Base-by-base conservation (phyloP, 1,139 yeast genomes). In the Cylindricascospora bacillispora region DNA sequence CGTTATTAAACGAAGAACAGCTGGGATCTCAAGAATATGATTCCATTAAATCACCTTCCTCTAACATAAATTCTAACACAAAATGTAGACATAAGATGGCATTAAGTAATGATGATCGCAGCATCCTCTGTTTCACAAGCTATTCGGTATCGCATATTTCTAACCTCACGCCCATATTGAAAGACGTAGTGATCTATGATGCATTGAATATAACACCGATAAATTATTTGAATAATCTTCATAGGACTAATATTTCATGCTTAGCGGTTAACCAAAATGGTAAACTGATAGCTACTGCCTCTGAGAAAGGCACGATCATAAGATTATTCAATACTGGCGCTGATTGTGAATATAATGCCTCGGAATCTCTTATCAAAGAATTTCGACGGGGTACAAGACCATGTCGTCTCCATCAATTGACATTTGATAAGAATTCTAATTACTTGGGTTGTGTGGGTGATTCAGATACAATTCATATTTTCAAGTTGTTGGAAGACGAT, bases 381-480 rank as follows among this genome's bases (percentile, higher is more conserved):
- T 70, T 76, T 38, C 62, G 89, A 41, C 60, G 92, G 32, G 92
- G 92, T 0, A 73, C 78, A 31, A 69, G 78, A 38, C 59, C 67
- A 6, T 71, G 80, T 2, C 52, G 52, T n/a, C 63, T 79, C 20
- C 65, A 67, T 29, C 64, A 71, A 6, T 54, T 79, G 30, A 59
- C 62, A 14, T 76, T 79, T 49, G 72, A 69, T 39, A 43, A 53
- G 19, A 70, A 65, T 33, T 59, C 65, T 15, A 52, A 63, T 1
- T 51, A 74, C 2, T 47, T 79, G n/a, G 80, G 75, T 1, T 74
- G 79, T 41, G 73, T 74, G 1, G 74, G 82, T 2, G 74, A 70
- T 33, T 70, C 75, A 13, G 78, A 71, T 18, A 78, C 86, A 0
- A 62, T 79, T 4, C 92, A 79, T 47, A 63, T 79, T 18, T 79